Evolutionary conservation across 129 eudicot species (phyloP).

Genomic region (Pulicaria dysenterica): DNA sequence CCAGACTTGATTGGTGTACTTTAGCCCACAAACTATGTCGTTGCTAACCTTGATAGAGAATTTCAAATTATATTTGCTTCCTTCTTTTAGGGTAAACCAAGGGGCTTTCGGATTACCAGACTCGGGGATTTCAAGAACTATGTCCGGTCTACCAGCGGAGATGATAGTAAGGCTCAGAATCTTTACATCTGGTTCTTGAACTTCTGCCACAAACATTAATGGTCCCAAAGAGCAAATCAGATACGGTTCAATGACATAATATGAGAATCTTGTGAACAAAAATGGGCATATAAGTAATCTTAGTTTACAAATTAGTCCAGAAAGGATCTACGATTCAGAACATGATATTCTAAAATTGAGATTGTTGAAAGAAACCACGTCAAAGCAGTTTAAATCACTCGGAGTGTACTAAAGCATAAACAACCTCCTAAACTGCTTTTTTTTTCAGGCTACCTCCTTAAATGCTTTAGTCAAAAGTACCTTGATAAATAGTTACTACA

Average conservation of each 20-base stretch:
- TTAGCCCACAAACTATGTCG: conserved; percentile 82
- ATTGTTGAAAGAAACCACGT: no score
- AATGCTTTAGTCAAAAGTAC: no score
- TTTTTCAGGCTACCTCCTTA: no score
- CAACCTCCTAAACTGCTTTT: no score
- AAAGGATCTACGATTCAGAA: no score
- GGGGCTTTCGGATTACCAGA: conserved; percentile 58
- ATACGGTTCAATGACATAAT: neutral
- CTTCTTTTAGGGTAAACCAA: conserved; percentile 91
- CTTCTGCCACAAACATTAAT: conserved; percentile 36
- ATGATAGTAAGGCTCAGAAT: conserved; percentile 68
- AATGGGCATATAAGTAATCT: neutral
- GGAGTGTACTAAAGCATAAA: no score
- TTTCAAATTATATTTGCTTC: conserved; percentile 58
- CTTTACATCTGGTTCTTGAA: conserved; percentile 78
- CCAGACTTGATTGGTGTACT: conserved; percentile 79
- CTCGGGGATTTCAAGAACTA: conserved; percentile 69
- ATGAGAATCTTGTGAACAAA: neutral
- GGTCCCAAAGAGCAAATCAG: conserved; percentile 9
- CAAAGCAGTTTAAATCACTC: no score
- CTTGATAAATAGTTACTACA: no score
- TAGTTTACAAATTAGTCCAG: no score
- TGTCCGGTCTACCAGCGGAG: conserved; percentile 56
- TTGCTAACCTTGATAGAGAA: conserved; percentile 73
- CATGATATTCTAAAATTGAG: no score